A percentile compares a stretch with the other conserved stretches of the same genome.
phyloP scores from a whole-genome alignment of 2,329 filamentous ascomycete species.

The Alternaria consortialis region DNA sequence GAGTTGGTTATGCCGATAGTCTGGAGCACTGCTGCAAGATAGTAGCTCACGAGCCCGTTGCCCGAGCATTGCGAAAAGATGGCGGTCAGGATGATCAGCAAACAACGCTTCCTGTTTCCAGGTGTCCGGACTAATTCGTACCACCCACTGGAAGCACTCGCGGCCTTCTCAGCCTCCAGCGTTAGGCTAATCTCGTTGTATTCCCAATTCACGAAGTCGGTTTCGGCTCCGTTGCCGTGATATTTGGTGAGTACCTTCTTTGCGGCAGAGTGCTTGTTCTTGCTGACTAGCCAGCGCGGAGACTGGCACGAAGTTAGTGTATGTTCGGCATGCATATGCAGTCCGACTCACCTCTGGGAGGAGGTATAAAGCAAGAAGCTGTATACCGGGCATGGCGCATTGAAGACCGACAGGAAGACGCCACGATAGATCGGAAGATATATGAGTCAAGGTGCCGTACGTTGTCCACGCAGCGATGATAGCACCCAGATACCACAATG shows the following conservation, averaged over 20 bases:
- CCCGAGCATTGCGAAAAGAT: slow-evolving; percentile 28
- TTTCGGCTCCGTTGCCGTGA: slow-evolving; percentile 23
- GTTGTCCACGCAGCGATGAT: slow-evolving; percentile 33
- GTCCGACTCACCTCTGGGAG: not conserved
- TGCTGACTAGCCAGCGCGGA: slow-evolving; percentile 19
- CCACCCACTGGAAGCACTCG: slow-evolving; percentile 17
- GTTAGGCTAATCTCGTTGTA: slow-evolving; percentile 22
- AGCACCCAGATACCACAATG: slow-evolving; percentile 43
- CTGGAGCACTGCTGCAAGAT: slow-evolving; percentile 20
- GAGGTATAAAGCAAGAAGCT: not conserved
- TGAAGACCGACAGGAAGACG: slow-evolving; percentile 60
- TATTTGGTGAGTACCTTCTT: slow-evolving; percentile 22
- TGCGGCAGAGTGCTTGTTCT: slow-evolving; percentile 14
- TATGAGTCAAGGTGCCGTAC: slow-evolving; percentile 18
- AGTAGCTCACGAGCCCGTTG: slow-evolving; percentile 26
- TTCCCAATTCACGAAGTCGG: slow-evolving; percentile 26
- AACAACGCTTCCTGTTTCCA: slow-evolving; percentile 27
- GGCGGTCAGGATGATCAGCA: slow-evolving; percentile 24
- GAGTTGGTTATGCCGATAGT: slow-evolving; percentile 24
- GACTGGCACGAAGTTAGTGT: slow-evolving; percentile 70
- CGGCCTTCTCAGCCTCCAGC: slow-evolving; percentile 18
- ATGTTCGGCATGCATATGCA: slow-evolving; percentile 61
- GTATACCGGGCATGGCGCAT: not conserved
- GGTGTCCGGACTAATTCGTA: slow-evolving; percentile 22
- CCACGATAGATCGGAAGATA: not conserved